A percentile compares a stretch with the other conserved stretches of the same genome.
Evolutionary conservation across 345 rosid genomes (phyloP).

Genomic region (Acer yangbiense): DNA sequence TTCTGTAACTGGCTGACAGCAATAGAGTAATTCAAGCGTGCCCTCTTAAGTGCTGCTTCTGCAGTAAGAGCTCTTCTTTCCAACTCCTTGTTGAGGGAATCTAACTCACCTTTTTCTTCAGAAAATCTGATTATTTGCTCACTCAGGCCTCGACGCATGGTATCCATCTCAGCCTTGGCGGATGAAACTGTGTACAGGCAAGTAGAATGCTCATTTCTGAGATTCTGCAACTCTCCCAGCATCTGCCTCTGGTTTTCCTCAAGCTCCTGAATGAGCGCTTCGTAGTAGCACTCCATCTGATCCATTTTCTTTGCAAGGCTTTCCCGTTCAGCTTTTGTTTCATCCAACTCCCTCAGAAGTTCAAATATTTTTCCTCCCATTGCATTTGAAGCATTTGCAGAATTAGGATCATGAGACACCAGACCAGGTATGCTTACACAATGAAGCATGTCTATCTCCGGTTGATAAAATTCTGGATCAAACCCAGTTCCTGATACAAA

Average conservation of each 20-base stretch:
- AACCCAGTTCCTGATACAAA: constrained; percentile 47
- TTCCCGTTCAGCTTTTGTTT: constrained; percentile 81
- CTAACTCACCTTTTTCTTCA: constrained; percentile 68
- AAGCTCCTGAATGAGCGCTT: constrained; percentile 92
- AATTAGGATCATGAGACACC: constrained; percentile 56
- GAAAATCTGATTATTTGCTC: constrained; percentile 61
- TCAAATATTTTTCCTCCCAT: constrained; percentile 78
- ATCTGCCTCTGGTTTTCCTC: constrained; percentile 97
- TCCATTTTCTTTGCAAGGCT: constrained; percentile 91
- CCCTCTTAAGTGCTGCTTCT: constrained; percentile 93
- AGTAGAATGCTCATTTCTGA: constrained; percentile 84
- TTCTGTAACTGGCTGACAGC: constrained; percentile 94
- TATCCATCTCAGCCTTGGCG: constrained; percentile 82
- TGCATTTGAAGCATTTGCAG: constrained; percentile 53
- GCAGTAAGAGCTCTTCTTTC: constrained; percentile 79
- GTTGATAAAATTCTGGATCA: constrained; percentile 68
- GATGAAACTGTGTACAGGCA: constrained; percentile 72
- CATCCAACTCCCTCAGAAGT: constrained; percentile 86
- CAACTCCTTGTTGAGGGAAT: constrained; percentile 68
- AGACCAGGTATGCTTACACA: constrained; percentile 62
- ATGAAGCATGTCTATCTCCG: constrained; percentile 73
- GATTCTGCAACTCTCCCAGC: constrained; percentile 84
- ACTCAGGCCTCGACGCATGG: constrained; percentile 60
- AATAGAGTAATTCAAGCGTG: constrained; percentile 91
- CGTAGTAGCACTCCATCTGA: constrained; percentile 98